Conservation (phyloP, 495 filamentous ascomycete species). For the Bathelium albidoporum region DNA sequence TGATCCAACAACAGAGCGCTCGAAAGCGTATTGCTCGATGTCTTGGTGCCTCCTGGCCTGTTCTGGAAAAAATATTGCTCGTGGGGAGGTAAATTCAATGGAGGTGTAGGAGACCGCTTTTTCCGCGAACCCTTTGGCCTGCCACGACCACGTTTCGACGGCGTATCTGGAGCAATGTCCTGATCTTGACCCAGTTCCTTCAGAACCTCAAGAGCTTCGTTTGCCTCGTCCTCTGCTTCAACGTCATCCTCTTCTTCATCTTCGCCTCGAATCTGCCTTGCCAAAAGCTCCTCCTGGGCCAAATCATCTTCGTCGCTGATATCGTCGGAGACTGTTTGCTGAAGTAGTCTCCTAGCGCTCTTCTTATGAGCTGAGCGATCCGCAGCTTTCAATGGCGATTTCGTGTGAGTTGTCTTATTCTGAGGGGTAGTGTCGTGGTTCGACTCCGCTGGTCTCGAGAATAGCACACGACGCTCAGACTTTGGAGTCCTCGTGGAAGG, state of each 20-base stretch:
- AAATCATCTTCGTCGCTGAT: conserved; percentile 57
- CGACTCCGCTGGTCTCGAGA: not conserved
- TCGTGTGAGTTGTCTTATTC: not conserved
- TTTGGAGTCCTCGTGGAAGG: not conserved
- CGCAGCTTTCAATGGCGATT: not conserved
- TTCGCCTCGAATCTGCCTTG: conserved; percentile 55
- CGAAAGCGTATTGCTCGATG: conserved; percentile 77
- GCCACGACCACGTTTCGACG: conserved; percentile 47
- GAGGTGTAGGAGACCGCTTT: conserved; percentile 69
- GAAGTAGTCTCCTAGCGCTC: conserved; percentile 63
- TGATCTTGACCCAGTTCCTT: conserved; percentile 32
- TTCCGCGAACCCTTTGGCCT: conserved; percentile 50
- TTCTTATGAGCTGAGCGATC: conserved; percentile 81
- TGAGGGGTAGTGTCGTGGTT: not conserved
- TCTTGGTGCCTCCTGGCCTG: conserved; percentile 65
- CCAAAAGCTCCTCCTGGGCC: conserved; percentile 63
- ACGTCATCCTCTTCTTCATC: conserved; percentile 44
- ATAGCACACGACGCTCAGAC: conserved; percentile 7
- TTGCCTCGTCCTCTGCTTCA: conserved; percentile 30
- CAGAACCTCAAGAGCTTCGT: conserved; percentile 24
- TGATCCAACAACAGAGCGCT: conserved; percentile 63
- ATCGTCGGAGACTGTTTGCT: conserved; percentile 48
- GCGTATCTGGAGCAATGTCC: conserved; percentile 35
- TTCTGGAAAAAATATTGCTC: conserved; percentile 94
- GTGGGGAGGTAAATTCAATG: conserved; percentile 66